Percentiles rank a stretch among this genome's conserved stretches.
phyloP scores from a whole-genome alignment of 2,329 filamentous ascomycete species.

The Xylogone sp. region DNA sequence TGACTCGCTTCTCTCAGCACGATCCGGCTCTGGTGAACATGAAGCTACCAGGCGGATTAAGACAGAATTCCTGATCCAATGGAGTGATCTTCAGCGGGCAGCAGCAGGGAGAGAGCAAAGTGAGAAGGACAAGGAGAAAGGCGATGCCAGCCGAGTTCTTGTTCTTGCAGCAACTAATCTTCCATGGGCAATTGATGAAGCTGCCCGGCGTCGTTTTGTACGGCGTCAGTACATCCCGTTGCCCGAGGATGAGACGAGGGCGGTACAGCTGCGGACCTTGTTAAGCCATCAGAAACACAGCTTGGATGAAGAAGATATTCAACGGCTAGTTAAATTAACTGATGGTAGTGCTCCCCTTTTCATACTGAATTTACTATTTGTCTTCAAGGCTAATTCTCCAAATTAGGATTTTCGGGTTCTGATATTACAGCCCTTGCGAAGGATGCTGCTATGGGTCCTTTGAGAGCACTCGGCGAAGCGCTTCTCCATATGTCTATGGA shows the following conservation, averaged over 20 bases:
- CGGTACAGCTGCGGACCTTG: conserved; percentile 73
- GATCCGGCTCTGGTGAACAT: conserved; percentile 77
- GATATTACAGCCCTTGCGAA: conserved; percentile 97
- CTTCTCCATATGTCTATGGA: conserved; percentile 91
- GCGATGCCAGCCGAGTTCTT: conserved; percentile 83
- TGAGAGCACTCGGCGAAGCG: conserved; percentile 79
- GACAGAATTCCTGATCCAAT: conserved; percentile 96
- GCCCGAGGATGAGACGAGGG: conserved; percentile 78
- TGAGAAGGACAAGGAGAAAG: conserved; percentile 63
- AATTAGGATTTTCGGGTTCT: conserved; percentile 87
- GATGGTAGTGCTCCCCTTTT: conserved; percentile 56
- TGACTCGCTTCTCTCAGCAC: conserved; percentile 82
- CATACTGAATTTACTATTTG: not conserved
- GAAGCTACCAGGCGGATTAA: conserved; percentile 93
- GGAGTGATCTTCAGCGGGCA: conserved; percentile 89
- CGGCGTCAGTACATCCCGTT: conserved; percentile 93
- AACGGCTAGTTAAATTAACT: conserved; percentile 71
- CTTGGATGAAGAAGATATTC: conserved; percentile 68
- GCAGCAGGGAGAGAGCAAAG: conserved; percentile 77
- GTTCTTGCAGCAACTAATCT: conserved; percentile 94
- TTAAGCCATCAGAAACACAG: conserved; percentile 85
- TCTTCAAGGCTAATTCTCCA: not conserved
- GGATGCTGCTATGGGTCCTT: conserved; percentile 94
- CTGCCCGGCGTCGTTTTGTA: conserved; percentile 85
- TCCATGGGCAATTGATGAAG: conserved; percentile 97